Conservation (phyloP, 768 basidiomycete genomes). For the Postia placenta region DNA sequence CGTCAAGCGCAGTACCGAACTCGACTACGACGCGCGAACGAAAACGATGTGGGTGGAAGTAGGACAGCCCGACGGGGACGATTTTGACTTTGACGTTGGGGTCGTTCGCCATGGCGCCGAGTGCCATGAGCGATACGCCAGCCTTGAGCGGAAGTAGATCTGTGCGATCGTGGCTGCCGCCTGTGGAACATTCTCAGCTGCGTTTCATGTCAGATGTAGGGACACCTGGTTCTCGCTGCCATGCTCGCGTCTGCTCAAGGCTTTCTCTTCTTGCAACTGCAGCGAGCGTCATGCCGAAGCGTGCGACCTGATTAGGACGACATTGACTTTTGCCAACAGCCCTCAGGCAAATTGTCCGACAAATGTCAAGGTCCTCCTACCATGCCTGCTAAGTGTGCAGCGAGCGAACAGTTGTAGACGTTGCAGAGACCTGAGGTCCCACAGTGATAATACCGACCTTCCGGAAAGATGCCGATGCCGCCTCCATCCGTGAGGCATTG, state of each 20-base stretch:
- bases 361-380: no score
- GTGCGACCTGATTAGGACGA: no score
- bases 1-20: constrained; percentile 86
- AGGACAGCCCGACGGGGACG: constrained; percentile 50
- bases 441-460: constrained; percentile 65
- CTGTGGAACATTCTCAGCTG: no score
- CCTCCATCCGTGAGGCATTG: constrained; percentile 79
- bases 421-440: neutral
- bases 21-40: constrained; percentile 96
- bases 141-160: constrained; percentile 98
- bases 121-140: constrained; percentile 95
- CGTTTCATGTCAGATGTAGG: no score
- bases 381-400: no score
- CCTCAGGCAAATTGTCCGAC: no score
- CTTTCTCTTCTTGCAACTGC: no score
- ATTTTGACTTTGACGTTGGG: constrained; percentile 84
- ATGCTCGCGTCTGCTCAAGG: no score
- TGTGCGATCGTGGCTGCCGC: constrained; percentile 96
- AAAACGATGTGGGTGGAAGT: constrained; percentile 56
- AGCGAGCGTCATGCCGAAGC: no score
- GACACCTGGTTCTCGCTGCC: no score
- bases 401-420: neutral
- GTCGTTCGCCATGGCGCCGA: constrained; percentile 94
- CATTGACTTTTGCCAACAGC: no score
- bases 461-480: constrained; percentile 95